Evolutionary conservation across 108 stramenopile genomes (phyloP).

Genomic region (Ochromonas danica): DNA sequence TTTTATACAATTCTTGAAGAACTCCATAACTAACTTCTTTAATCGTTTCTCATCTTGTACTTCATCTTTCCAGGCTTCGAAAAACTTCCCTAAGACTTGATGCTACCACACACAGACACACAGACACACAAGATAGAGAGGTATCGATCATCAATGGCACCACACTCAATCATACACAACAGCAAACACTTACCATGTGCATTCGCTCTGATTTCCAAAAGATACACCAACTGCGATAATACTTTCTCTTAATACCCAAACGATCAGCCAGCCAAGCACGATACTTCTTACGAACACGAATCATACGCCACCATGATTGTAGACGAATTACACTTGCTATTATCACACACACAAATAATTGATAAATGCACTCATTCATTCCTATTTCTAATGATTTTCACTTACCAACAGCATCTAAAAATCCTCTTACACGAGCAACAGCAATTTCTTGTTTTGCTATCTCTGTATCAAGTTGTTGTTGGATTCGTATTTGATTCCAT

Average conservation of each 20-base stretch:
- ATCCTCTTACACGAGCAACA: background rate
- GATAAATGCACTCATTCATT: background rate
- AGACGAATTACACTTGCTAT: background rate
- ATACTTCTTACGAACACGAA: background rate
- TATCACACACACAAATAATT: background rate
- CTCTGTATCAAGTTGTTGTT: background rate
- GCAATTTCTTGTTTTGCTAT: conserved; percentile 18
- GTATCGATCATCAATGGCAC: too few relatives aligned
- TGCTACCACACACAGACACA: too few relatives aligned
- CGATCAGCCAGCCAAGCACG: background rate
- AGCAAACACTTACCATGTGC: background rate
- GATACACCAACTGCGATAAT: background rate
- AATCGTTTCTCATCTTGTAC: background rate
- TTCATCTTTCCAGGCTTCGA: conserved; percentile 20
- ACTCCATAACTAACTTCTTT: background rate
- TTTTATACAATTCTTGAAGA: background rate
- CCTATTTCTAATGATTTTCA: too few relatives aligned
- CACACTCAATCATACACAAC: background rate
- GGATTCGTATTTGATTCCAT: background rate
- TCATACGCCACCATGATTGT: conserved; percentile 17
- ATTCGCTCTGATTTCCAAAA: background rate
- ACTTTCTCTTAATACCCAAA: background rate
- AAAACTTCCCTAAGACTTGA: background rate
- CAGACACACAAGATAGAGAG: too few relatives aligned
- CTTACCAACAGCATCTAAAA: conserved; percentile 13